Percentiles rank a stretch among this genome's conserved stretches.
Conservation (phyloP, 305 asterid species). For the Salvia sclarea region DNA sequence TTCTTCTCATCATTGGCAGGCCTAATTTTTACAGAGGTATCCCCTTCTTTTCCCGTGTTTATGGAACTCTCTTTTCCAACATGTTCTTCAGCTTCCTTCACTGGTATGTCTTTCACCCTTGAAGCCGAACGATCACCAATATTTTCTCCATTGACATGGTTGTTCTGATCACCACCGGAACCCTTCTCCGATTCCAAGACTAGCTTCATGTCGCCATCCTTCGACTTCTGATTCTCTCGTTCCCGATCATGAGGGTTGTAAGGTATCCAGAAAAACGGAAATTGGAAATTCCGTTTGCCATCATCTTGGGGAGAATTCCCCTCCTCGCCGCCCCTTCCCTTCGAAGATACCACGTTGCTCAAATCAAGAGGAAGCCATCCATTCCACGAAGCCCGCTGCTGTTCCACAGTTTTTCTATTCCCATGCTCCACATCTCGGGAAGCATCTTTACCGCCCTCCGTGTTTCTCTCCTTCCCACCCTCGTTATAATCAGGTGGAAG, state of each 20-base stretch:
- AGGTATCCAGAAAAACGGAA: conserved; percentile 74
- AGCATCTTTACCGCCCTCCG: conserved; percentile 17
- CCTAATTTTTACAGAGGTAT: conserved; percentile 22
- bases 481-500: conserved; percentile 44
- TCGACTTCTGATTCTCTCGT: conserved; percentile 21
- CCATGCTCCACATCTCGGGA: conserved; percentile 23
- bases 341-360: conserved; percentile 31
- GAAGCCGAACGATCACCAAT: not conserved
- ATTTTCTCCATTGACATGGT: conserved; percentile 18
- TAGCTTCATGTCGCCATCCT: conserved; percentile 9
- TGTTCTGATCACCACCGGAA: conserved; percentile 23
- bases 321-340: conserved; percentile 32
- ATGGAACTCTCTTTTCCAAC: conserved; percentile 14
- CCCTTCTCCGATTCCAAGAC: conserved; percentile 18
- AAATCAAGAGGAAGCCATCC: conserved; percentile 48
- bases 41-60: conserved; percentile 26
- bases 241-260: conserved; percentile 41
- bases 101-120: conserved; percentile 44
- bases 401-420: conserved; percentile 15
- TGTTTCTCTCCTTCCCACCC: conserved; percentile 13
- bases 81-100: conserved; percentile 44
- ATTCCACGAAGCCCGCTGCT: conserved; percentile 33
- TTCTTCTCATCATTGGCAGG: conserved; percentile 31
- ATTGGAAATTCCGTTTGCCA: conserved; percentile 40
- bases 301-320: conserved; percentile 29